Evolutionary conservation across 116 monocot species (phyloP), one percentile per base, ranked within the genome.

Genomic region (Papilionanthe hybrid): DNA sequence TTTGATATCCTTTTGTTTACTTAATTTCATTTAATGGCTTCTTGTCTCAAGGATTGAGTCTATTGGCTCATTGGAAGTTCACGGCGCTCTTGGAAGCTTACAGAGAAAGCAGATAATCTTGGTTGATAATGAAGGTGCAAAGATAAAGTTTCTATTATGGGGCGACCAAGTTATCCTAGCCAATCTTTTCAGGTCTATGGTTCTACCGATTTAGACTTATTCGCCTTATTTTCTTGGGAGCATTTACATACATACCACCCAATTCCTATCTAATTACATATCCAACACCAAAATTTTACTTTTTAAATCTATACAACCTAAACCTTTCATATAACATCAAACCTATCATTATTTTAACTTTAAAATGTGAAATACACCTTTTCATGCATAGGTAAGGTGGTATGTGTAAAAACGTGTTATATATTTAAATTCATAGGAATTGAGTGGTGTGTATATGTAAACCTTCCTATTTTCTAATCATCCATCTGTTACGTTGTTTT

Each of bases 141-240:
- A 82, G 49, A 78, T 92, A 77, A 92, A 94, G 37, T 98, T 98
- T 85, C 71, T 94, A 60, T 83, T 98, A 47, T 98, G 98, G 98
- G 98, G 98, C 13, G 94, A 94, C 67, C 98, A 98, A 79, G 82
- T 90, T 88, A 77, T 92, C 42, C 90, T 98, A 82, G 89, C 92
- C 73, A 94, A 92, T 84, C 88, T 94, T 83, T 88, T 98, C 78
- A 98, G 92, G 98, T 98, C 20, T 43, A 10, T 19, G 69, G 3
- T 79, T 75, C 44, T 13, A 43, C 72, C 77, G 29, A 71, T 50
- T 20, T 75, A 13, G 29, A 58, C 72, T 12, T 32, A n/a, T 0
- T 37, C 4, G 37, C 37, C 37, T 37, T 37, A 37, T 37, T 37
- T 4, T 37, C 37, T 37, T 3, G 37, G 4, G 37, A 37, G 37